A percentile compares a stretch with the other conserved stretches of the same genome.
Conservation (phyloP, 345 rosid species). For the Xanthoceras sorbifolium region DNA sequence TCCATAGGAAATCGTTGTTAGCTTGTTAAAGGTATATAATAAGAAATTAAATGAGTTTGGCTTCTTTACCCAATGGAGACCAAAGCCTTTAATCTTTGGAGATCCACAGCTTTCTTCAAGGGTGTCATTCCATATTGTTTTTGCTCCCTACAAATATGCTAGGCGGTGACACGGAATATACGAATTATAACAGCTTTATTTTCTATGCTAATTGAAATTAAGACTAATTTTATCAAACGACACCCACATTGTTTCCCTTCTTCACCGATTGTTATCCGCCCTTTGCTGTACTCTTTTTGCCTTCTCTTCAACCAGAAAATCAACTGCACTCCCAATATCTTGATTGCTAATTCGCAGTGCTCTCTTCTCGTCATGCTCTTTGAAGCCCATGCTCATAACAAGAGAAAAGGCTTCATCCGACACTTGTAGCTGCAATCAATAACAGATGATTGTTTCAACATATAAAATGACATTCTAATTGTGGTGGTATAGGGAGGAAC, state of each 20-base stretch:
- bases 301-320: constrained; percentile 77
- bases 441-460: constrained; percentile 5
- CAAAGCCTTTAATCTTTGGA: constrained; percentile 59
- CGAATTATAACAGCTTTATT: background rate
- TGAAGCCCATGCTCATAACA: constrained; percentile 88
- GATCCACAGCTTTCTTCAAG: constrained; percentile 76
- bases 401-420: constrained; percentile 77
- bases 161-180: constrained; percentile 2
- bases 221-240: background rate
- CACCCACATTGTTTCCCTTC: constrained; percentile 55
- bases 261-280: constrained; percentile 55
- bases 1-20: background rate
- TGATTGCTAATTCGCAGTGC: constrained; percentile 81
- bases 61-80: constrained; percentile 73
- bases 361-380: constrained; percentile 67
- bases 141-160: constrained; percentile 66
- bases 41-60: background rate
- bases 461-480: too few species aligned
- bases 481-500: background rate
- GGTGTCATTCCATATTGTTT: constrained; percentile 80
- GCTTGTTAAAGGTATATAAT: background rate
- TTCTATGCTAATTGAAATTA: background rate
- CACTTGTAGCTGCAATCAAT: constrained; percentile 67
- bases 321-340: constrained; percentile 70
- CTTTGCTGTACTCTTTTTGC: constrained; percentile 52